Conservation (phyloP, 2,329 filamentous ascomycete species). For the Epichloe typhina region DNA sequence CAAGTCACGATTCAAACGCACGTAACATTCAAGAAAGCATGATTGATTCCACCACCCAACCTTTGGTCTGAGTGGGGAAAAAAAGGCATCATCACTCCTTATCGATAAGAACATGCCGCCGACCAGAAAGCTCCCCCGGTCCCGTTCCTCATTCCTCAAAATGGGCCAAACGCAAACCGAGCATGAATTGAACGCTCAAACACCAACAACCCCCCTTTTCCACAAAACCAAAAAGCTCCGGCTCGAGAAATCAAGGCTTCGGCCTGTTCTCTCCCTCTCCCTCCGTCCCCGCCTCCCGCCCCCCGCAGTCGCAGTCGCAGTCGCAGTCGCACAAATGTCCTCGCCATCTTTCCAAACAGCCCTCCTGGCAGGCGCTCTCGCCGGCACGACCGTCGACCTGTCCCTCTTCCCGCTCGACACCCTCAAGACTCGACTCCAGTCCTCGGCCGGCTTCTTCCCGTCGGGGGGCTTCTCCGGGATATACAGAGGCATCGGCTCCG, state of each 20-base stretch:
- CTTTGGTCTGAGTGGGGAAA: too few relatives aligned
- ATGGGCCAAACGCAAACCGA: too few relatives aligned
- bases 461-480: slow-evolving; percentile 88
- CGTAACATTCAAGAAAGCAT: too few relatives aligned
- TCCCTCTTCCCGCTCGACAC: slow-evolving; percentile 97
- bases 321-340: not conserved
- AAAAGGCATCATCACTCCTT: too few relatives aligned
- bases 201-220: too few relatives aligned
- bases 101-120: too few relatives aligned
- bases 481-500: slow-evolving; percentile 83
- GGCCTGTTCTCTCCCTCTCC: not conserved
- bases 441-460: slow-evolving; percentile 60
- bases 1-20: slow-evolving; percentile 24
- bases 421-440: slow-evolving; percentile 93
- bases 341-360: slow-evolving; percentile 41
- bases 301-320: not conserved
- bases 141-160: too few relatives aligned
- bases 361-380: slow-evolving; percentile 71
- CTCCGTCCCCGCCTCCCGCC: too few relatives aligned
- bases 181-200: too few relatives aligned
- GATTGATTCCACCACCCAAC: too few relatives aligned
- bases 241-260: not conserved
- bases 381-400: slow-evolving; percentile 91
- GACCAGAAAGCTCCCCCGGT: too few relatives aligned
- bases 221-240: too few relatives aligned